Percentiles rank a stretch among this genome's conserved stretches.
Conservation (phyloP, 1,284 basidiomycete genomes). For the Puccinia polysora region DNA sequence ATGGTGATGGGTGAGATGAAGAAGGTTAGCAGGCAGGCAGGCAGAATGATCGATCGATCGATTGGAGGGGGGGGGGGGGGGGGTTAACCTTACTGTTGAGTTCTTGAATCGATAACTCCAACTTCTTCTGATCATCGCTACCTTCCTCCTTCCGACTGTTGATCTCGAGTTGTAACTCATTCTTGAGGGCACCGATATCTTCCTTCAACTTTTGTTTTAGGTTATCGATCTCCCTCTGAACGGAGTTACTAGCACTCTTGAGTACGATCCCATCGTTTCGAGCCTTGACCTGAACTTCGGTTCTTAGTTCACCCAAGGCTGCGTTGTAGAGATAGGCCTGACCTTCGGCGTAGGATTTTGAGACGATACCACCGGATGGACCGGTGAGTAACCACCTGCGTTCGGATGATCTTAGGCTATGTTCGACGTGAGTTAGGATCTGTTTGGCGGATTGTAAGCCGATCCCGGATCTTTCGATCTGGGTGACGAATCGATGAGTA, state of each 20-base stretch:
- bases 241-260: constrained; percentile 66
- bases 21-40: background rate
- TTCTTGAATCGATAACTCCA: constrained; percentile 82
- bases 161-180: constrained; percentile 96
- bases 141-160: constrained; percentile 89
- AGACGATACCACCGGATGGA: constrained; percentile 38
- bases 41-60: background rate
- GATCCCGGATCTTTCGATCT: constrained; percentile 29
- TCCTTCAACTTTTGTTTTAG: constrained; percentile 90
- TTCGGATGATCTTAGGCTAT: constrained; percentile 26
- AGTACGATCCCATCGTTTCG: constrained; percentile 80
- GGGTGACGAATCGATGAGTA: constrained; percentile 35
- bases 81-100: constrained; percentile 49
- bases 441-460: constrained; percentile 8
- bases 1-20: background rate
- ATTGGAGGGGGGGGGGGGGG: constrained; percentile 25
- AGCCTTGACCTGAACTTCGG: constrained; percentile 76
- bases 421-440: constrained; percentile 5
- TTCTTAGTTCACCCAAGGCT: constrained; percentile 81
- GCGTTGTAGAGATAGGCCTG: constrained; percentile 92
- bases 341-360: constrained; percentile 37
- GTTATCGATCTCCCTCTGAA: constrained; percentile 81
- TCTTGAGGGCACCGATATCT: constrained; percentile 79
- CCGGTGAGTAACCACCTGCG: constrained; percentile 27
- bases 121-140: constrained; percentile 77